A percentile compares a stretch with the other conserved stretches of the same genome.
phyloP scores from a whole-genome alignment of 441 rosid species.

The Pelargonium cotyledonis region DNA sequence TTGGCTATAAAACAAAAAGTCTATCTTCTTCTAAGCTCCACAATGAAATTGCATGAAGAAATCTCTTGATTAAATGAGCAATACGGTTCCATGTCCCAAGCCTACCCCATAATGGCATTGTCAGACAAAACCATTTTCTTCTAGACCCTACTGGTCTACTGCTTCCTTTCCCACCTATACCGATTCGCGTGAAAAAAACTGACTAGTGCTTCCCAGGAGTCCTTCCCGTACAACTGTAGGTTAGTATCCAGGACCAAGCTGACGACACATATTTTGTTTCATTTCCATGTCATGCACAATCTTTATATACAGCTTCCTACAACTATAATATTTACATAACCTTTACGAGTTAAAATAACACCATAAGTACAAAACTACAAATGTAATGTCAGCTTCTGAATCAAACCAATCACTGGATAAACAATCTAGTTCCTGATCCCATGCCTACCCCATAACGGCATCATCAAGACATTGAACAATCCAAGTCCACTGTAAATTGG shows the following conservation, averaged over 20 bases:
- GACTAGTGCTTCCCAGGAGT: neutral
- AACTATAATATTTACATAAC: neutral
- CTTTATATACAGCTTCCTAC: neutral
- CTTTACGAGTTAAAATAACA: neutral
- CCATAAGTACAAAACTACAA: too few relatives aligned
- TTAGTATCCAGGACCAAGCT: neutral
- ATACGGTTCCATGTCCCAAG: too few relatives aligned
- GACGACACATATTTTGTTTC: neutral
- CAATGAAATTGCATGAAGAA: too few relatives aligned
- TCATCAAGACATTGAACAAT: neutral
- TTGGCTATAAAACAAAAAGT: too few relatives aligned
- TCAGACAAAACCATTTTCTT: neutral
- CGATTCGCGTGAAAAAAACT: neutral
- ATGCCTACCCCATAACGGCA: neutral
- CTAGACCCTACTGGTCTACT: neutral
- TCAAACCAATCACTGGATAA: neutral
- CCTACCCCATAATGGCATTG: too few relatives aligned
- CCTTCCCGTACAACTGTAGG: neutral
- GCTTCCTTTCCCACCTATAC: neutral
- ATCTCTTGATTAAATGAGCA: too few relatives aligned
- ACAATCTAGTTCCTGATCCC: neutral
- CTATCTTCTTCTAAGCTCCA: too few relatives aligned
- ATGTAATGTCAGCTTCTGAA: neutral
- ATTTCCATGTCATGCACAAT: neutral
- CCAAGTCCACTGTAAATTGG: neutral